Conservation (phyloP, 2,329 filamentous ascomycete species). For the Coniochaeta hoffmannii region DNA sequence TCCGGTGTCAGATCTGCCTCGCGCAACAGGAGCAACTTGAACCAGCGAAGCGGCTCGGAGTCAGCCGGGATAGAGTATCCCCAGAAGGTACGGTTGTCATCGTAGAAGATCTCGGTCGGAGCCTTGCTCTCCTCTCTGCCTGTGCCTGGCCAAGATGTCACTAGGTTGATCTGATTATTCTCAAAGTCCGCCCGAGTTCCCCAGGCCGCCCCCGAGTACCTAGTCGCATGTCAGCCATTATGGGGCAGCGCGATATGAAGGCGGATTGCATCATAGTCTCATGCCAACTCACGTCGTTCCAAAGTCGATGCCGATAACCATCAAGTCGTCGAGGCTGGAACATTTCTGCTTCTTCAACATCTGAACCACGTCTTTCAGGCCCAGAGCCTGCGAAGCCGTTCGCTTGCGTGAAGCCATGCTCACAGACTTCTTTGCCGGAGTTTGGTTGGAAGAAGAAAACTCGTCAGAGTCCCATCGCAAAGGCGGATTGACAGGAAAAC, state of each 20-base stretch:
- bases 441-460: too few species aligned
- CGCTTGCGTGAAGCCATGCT: neutral
- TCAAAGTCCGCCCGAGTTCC: neutral
- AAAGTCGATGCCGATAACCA: conserved; percentile 22
- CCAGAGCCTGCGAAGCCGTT: neutral
- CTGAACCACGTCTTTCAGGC: neutral
- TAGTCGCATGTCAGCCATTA: conserved; percentile 5
- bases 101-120: conserved; percentile 16
- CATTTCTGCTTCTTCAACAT: neutral
- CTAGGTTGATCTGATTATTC: neutral
- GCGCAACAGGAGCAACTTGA: conserved; percentile 17
- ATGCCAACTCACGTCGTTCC: conserved; percentile 20
- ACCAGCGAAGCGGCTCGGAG: conserved; percentile 17
- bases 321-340: neutral
- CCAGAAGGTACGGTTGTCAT: conserved; percentile 11
- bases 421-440: too few species aligned
- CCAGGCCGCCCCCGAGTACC: conserved; percentile 22
- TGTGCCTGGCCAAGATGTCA: conserved; percentile 3
- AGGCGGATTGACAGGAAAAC: too few species aligned
- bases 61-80: conserved; percentile 14
- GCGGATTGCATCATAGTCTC: too few species aligned
- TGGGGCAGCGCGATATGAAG: too few species aligned
- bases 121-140: conserved; percentile 11
- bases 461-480: too few species aligned
- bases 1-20: conserved; percentile 11